Evolutionary conservation across 2,329 filamentous ascomycete species (phyloP).

Genomic region (Venturia nashicola): DNA sequence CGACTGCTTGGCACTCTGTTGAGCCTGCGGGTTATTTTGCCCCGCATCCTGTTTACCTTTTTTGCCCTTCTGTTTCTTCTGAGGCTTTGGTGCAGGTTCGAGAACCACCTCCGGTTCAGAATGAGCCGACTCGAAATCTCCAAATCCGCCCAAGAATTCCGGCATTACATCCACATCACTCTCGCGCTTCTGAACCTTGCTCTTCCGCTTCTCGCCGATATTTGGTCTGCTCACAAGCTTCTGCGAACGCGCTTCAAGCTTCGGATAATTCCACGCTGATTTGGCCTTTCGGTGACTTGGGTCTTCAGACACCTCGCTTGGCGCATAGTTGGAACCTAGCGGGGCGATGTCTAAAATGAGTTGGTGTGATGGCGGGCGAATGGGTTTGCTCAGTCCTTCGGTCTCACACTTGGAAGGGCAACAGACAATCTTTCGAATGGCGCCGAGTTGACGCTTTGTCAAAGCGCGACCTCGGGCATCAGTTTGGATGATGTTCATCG

Average conservation of each 20-base stretch:
- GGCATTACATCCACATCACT: neutral
- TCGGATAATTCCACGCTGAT: neutral
- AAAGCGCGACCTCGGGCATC: neutral
- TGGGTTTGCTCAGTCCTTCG: neutral
- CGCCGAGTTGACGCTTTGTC: neutral
- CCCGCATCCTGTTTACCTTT: neutral
- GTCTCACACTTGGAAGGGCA: neutral
- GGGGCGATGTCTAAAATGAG: neutral
- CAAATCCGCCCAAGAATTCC: neutral
- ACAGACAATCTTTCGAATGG: conserved; percentile 2
- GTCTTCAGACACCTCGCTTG: neutral
- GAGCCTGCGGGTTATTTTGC: neutral
- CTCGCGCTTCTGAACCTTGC: neutral
- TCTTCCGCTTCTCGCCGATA: neutral
- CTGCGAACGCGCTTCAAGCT: neutral
- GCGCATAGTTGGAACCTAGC: neutral
- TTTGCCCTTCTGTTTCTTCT: neutral
- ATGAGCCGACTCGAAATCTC: neutral
- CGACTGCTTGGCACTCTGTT: neutral
- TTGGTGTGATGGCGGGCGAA: neutral
- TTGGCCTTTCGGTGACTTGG: neutral
- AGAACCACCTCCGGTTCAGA: neutral
- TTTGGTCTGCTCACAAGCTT: neutral
- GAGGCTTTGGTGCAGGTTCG: neutral
- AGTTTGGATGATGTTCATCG: neutral